phyloP scores from a whole-genome alignment of 1,139 yeast genomes.

The Kazachstania sp. region DNA sequence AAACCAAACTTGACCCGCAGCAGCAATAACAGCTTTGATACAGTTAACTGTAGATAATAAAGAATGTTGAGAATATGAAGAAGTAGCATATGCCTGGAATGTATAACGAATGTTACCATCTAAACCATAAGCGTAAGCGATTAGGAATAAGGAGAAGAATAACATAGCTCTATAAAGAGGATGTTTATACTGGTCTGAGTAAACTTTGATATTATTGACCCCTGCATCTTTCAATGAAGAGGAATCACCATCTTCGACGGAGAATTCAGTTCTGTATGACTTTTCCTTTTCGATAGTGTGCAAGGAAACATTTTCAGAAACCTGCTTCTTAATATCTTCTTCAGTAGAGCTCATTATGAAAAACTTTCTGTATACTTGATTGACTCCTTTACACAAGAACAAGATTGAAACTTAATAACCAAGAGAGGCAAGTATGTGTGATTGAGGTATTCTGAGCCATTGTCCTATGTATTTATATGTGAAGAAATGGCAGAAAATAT shows the following conservation, averaged over 20 bases:
- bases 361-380: neutral
- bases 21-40: slow-evolving; percentile 53
- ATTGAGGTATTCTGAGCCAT: no score
- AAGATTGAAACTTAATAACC: no score
- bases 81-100: slow-evolving; percentile 46
- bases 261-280: neutral
- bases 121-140: slow-evolving; percentile 56
- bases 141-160: slow-evolving; percentile 45
- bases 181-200: slow-evolving; percentile 16
- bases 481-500: no score
- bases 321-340: neutral
- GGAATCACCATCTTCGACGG: slow-evolving; percentile 1
- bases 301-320: neutral
- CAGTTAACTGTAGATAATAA: slow-evolving; percentile 55
- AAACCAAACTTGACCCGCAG: slow-evolving; percentile 61
- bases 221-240: slow-evolving; percentile 15
- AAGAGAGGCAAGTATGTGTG: no score
- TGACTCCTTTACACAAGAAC: neutral
- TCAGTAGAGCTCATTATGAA: neutral
- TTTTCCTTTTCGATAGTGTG: neutral
- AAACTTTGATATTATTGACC: slow-evolving; percentile 18
- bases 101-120: slow-evolving; percentile 46
- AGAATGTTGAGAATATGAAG: slow-evolving; percentile 48
- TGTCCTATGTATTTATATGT: no score
- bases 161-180: slow-evolving; percentile 11